Base-by-base conservation (phyloP, 345 rosid genomes). In the Lumnitzera littorea region DNA sequence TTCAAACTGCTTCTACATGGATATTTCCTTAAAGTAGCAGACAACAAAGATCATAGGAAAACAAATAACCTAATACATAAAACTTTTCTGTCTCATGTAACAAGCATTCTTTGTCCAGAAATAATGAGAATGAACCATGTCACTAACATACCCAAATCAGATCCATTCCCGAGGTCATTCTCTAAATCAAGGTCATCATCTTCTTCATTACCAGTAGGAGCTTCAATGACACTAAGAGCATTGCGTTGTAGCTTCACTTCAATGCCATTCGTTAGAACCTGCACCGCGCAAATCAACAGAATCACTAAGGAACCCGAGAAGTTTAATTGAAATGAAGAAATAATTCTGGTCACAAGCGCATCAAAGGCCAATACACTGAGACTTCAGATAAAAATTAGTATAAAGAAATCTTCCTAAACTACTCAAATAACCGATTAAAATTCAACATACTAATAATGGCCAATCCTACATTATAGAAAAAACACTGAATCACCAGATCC, bases 191-290 rank as follows among this genome's bases (percentile, higher is more conserved):
- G 70, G 60, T 85, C 94, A n/a, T 80, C 85, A 56, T 87, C 94
- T 59, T 76, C 96, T 71, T 89, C 96, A 48, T 89, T 85, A n/a
- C 98, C 98, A 4, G 91, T 92, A 58, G 98, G 96, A 67, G 88
- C 82, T 87, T 89, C 98, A 56, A 92, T 76, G 70, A 92, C 98
- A 61, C 98, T 92, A 15, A 92, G 98, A 0, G 98, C 98, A 81
- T 92, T 92, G 72, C 97, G 81, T 77, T 92, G 98, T 61, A 92
- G 80, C 78, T 92, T 92, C 60, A 92, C 98, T 80, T 92, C 98
- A 23, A 89, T 90, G 55, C 98, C 98, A 74, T 92, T 92, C 0
- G 98, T 92, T 64, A 92, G 87, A 70, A 92, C 97, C 98, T 92
- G 78, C 36, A 64, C 63, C 53, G 66, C 31, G 64, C 59, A n/a